Percentiles rank a stretch among this genome's conserved stretches.
Conservation (phyloP, 768 basidiomycete genomes). For the Mycena galopus region DNA sequence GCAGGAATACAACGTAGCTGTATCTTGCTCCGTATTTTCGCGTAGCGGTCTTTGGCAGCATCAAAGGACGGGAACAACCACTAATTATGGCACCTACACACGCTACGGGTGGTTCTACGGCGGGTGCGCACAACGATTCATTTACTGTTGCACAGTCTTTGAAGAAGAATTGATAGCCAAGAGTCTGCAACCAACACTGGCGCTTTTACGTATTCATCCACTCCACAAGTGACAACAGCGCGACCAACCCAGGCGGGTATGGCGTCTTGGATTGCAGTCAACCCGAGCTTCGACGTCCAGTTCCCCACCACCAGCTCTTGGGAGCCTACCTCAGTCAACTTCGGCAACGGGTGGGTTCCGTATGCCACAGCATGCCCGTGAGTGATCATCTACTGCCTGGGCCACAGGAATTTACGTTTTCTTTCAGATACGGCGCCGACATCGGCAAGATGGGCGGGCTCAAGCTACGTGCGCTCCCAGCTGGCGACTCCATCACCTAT, state of each 20-base stretch:
- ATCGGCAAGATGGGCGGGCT: constrained; percentile 22
- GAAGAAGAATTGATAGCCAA: background rate
- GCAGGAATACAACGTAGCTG: constrained; percentile 10
- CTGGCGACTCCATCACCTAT: constrained; percentile 26
- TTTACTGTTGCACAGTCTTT: background rate
- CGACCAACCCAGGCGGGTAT: background rate
- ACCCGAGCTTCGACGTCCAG: background rate
- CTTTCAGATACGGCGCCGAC: background rate
- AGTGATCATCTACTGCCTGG: background rate
- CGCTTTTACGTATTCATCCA: background rate
- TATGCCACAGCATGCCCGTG: constrained; percentile 10
- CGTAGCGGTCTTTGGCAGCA: background rate
- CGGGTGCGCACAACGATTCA: background rate
- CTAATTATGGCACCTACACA: background rate
- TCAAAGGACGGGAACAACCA: background rate
- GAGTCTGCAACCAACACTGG: background rate
- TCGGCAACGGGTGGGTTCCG: background rate
- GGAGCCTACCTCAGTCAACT: constrained; percentile 1
- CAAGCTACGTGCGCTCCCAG: constrained; percentile 5
- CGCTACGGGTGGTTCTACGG: background rate
- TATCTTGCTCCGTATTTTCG: constrained; percentile 10
- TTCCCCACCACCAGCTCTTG: constrained; percentile 1
- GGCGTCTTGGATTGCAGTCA: background rate
- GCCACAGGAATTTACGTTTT: background rate
- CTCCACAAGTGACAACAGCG: background rate